These are phyloP conservation scores for Solanum neorickii DNA, from an alignment of 257 asterid species.

Conservation along the genomic window DNA sequence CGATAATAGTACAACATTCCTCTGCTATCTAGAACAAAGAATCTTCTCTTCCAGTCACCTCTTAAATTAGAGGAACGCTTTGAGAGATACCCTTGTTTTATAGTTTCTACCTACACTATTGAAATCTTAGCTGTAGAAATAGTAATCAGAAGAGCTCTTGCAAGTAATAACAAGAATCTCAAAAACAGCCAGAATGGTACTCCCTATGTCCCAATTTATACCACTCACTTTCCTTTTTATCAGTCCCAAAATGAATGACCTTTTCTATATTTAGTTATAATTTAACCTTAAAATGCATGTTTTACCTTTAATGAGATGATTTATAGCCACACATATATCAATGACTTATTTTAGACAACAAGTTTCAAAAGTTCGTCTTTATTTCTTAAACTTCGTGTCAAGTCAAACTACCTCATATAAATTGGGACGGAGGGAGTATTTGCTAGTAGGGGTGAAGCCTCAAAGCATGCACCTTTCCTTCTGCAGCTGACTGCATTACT, in stretches of 20 bases:
- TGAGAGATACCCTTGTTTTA: conserved; percentile 67
- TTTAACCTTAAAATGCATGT: neutral
- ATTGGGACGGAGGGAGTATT: neutral
- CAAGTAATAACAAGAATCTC: neutral
- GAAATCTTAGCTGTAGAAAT: conserved; percentile 33
- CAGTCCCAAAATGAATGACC: neutral
- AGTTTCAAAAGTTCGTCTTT: neutral
- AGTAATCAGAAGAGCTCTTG: neutral
- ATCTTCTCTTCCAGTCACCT: conserved; percentile 94
- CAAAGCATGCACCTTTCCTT: conserved; percentile 61
- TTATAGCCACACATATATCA: too few species aligned
- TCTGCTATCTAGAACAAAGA: conserved; percentile 55
- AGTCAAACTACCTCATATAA: neutral
- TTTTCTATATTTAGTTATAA: neutral
- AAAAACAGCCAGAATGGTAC: neutral
- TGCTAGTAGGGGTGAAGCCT: neutral
- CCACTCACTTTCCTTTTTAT: neutral
- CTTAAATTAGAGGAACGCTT: conserved; percentile 71
- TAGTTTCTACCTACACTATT: conserved; percentile 83
- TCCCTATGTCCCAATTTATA: neutral
- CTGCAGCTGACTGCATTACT: conserved; percentile 63
- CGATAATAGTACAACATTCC: conserved; percentile 78
- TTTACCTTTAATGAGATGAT: neutral
- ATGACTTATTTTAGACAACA: neutral
- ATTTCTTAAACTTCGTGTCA: neutral